These are phyloP conservation scores for Cynara cardunculus DNA, from an alignment of 129 eudicot genomes.

Conservation along the genomic window DNA sequence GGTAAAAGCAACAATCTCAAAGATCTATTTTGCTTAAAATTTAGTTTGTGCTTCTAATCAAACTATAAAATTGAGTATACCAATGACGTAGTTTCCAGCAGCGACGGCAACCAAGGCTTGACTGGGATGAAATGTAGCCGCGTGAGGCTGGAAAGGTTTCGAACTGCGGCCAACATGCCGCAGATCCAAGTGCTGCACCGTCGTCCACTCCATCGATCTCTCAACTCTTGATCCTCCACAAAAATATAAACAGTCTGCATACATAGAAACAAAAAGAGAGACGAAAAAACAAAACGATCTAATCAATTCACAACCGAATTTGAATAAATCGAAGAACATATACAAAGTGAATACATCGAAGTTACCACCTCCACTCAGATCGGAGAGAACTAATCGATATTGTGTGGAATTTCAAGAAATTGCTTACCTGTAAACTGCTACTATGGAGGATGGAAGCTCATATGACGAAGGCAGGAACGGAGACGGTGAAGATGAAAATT, in stretches of 20 bases:
- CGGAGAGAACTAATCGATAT: background rate
- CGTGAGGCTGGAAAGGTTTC: slow-evolving; percentile 91
- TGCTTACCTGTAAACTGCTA: slow-evolving; percentile 27
- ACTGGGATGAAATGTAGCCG: slow-evolving; percentile 89
- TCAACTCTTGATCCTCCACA: slow-evolving; percentile 11
- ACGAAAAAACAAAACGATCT: slow-evolving; percentile 12
- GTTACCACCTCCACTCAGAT: background rate
- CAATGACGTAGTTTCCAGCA: slow-evolving; percentile 72
- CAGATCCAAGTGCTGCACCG: slow-evolving; percentile 97
- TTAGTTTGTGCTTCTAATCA: background rate
- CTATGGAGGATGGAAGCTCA: slow-evolving; percentile 40
- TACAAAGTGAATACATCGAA: background rate
- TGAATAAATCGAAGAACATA: background rate
- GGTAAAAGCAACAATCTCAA: background rate
- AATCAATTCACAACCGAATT: background rate
- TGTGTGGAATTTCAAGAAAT: background rate
- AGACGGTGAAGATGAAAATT: background rate
- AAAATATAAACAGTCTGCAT: background rate
- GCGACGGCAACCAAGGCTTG: slow-evolving; percentile 87
- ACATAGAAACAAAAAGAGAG: background rate
- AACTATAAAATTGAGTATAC: slow-evolving; percentile 29
- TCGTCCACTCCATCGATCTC: slow-evolving; percentile 94
- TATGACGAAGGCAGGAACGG: slow-evolving; percentile 11
- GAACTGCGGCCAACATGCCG: slow-evolving; percentile 92
- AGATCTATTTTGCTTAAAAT: slow-evolving; percentile 14